Conservation (phyloP, 495 filamentous ascomycete species). For the Penicillium waksmanii region DNA sequence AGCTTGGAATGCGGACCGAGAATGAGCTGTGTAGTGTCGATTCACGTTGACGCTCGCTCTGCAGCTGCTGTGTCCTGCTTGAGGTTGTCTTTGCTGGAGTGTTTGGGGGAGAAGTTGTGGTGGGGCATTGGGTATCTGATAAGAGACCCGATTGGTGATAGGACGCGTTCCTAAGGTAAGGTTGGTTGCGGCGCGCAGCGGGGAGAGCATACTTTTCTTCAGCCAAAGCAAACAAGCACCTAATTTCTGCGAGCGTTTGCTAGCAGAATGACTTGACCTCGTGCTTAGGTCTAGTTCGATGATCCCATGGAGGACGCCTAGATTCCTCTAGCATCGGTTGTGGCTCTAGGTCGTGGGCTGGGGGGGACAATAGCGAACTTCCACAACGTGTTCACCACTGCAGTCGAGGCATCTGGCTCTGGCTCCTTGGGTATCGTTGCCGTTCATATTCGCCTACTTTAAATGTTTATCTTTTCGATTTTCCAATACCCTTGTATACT, state of each 20-base stretch:
- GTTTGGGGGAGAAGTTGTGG: not conserved
- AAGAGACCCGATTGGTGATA: slow-evolving; percentile 1
- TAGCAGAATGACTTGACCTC: slow-evolving; percentile 21
- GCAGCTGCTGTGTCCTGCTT: slow-evolving; percentile 1
- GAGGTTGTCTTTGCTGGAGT: not conserved
- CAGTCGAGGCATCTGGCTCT: too few relatives aligned
- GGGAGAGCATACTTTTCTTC: slow-evolving; percentile 39
- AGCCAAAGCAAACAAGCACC: slow-evolving; percentile 34
- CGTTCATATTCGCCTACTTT: too few relatives aligned
- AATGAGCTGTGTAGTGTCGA: not conserved
- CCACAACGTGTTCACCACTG: too few relatives aligned
- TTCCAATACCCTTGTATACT: too few relatives aligned
- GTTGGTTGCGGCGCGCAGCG: not conserved
- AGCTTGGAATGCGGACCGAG: not conserved
- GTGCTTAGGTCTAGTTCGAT: too few relatives aligned
- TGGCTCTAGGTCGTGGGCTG: too few relatives aligned
- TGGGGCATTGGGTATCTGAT: slow-evolving; percentile 1
- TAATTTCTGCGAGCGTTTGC: slow-evolving; percentile 31
- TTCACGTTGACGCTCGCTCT: not conserved
- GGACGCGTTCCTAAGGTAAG: too few relatives aligned
- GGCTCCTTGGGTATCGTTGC: too few relatives aligned
- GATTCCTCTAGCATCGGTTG: too few relatives aligned
- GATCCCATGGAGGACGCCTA: too few relatives aligned
- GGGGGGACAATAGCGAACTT: too few relatives aligned
- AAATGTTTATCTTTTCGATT: too few relatives aligned